phyloP scores from a whole-genome alignment of 257 asterid species.

The Haberlea rhodopensis region DNA sequence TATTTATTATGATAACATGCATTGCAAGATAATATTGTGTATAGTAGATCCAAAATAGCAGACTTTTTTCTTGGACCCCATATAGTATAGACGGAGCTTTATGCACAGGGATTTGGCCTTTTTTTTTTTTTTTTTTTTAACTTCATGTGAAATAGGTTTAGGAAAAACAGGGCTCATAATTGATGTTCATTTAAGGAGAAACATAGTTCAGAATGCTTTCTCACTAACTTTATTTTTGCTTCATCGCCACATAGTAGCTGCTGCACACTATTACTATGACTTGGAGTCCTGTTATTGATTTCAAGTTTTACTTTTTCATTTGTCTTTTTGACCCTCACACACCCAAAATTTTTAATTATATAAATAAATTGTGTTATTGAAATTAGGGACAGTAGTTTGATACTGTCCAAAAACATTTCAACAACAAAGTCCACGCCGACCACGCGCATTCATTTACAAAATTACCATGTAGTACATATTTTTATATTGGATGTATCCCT shows the following conservation, averaged over 20 bases:
- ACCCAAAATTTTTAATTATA: background rate
- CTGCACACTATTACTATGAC: slow-evolving; percentile 5
- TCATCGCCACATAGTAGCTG: slow-evolving; percentile 17
- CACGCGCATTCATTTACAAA: slow-evolving; percentile 36
- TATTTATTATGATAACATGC: too few species aligned
- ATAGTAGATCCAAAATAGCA: too few species aligned
- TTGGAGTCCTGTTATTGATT: background rate
- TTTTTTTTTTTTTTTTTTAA: too few species aligned
- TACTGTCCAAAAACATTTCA: slow-evolving; percentile 29
- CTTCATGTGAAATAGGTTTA: slow-evolving; percentile 15
- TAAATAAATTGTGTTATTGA: slow-evolving; percentile 26
- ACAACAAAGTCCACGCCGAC: slow-evolving; percentile 27
- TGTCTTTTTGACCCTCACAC: slow-evolving; percentile 32
- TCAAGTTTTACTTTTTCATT: background rate
- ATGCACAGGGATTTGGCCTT: background rate
- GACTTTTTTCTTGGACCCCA: too few species aligned
- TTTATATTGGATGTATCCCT: too few species aligned
- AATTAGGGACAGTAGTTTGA: slow-evolving; percentile 28
- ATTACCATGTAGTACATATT: background rate
- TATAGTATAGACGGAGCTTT: too few species aligned
- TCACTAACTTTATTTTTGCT: background rate
- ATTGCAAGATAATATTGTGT: too few species aligned
- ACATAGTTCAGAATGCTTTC: background rate
- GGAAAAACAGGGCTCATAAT: slow-evolving; percentile 5
- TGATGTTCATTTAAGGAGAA: background rate